These are phyloP conservation scores for Bifiguratus adelaidae DNA, from an alignment of 192 early-diverging fungal species.

Conservation along the genomic window DNA sequence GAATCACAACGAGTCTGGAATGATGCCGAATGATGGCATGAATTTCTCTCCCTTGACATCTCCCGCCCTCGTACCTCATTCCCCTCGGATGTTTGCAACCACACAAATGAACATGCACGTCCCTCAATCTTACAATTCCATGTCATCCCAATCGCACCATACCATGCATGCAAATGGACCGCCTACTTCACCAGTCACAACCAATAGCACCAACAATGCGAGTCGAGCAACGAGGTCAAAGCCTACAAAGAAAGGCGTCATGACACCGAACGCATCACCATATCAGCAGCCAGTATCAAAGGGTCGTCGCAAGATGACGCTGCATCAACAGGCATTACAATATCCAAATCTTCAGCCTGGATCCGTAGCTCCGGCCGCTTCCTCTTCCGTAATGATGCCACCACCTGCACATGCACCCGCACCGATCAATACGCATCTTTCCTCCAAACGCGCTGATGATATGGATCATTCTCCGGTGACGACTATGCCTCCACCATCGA, in stretches of 20 bases:
- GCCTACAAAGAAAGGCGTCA: neutral
- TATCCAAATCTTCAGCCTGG: neutral
- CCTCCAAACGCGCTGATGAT: neutral
- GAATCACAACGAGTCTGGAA: constrained; percentile 8
- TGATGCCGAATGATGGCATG: constrained; percentile 12
- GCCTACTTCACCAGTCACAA: constrained; percentile 4
- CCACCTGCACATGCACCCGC: constrained; percentile 1
- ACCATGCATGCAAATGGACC: neutral
- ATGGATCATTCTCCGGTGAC: neutral
- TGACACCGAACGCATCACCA: too few relatives aligned
- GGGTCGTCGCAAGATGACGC: too few relatives aligned
- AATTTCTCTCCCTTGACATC: constrained; percentile 54
- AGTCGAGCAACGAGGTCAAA: neutral
- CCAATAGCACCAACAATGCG: constrained; percentile 17
- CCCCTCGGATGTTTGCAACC: constrained; percentile 7
- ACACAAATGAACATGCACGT: too few relatives aligned
- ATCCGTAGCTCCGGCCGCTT: neutral
- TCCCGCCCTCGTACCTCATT: constrained; percentile 40
- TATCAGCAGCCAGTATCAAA: too few relatives aligned
- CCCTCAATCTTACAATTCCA: too few relatives aligned
- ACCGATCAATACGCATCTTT: neutral
- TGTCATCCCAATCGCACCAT: neutral
- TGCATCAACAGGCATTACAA: neutral
- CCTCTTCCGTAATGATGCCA: neutral
- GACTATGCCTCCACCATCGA: constrained; percentile 3